Conservation (phyloP, 352 stramenopile genomes). For the Phytophthora ohioensis region DNA sequence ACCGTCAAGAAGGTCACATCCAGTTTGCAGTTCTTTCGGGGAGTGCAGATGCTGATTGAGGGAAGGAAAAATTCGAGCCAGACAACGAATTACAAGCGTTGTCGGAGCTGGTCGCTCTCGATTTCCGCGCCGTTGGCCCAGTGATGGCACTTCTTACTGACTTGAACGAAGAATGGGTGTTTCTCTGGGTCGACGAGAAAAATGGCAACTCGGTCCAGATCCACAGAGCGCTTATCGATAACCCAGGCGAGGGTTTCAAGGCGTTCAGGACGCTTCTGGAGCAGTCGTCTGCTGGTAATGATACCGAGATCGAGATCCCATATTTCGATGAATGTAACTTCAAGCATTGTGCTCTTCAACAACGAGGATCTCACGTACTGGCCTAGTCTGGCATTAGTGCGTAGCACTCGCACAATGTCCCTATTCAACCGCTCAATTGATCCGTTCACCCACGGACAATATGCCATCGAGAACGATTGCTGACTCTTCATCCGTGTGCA, state of each 20-base stretch:
- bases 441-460: neutral
- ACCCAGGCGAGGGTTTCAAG: slow-evolving; percentile 35
- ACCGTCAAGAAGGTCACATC: slow-evolving; percentile 18
- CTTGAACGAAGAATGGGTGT: slow-evolving; percentile 45
- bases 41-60: slow-evolving; percentile 57
- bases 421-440: neutral
- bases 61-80: slow-evolving; percentile 42
- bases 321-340: too few relatives aligned
- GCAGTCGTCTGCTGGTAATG: slow-evolving; percentile 30
- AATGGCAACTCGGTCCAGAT: slow-evolving; percentile 28
- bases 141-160: slow-evolving; percentile 61
- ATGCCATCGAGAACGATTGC: neutral
- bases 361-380: too few relatives aligned
- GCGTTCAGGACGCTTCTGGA: slow-evolving; percentile 28
- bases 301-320: slow-evolving; percentile 33
- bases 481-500: neutral
- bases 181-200: slow-evolving; percentile 52
- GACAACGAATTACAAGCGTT: slow-evolving; percentile 42
- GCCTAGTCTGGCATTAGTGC: neutral
- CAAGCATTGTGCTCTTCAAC: too few relatives aligned
- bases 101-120: slow-evolving; percentile 52
- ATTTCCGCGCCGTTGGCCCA: slow-evolving; percentile 43
- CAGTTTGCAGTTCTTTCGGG: slow-evolving; percentile 36
- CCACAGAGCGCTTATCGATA: slow-evolving; percentile 25
- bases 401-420: neutral